phyloP scores from a whole-genome alignment of 1,139 yeast genomes.

The Geotrichum histeridarum region DNA sequence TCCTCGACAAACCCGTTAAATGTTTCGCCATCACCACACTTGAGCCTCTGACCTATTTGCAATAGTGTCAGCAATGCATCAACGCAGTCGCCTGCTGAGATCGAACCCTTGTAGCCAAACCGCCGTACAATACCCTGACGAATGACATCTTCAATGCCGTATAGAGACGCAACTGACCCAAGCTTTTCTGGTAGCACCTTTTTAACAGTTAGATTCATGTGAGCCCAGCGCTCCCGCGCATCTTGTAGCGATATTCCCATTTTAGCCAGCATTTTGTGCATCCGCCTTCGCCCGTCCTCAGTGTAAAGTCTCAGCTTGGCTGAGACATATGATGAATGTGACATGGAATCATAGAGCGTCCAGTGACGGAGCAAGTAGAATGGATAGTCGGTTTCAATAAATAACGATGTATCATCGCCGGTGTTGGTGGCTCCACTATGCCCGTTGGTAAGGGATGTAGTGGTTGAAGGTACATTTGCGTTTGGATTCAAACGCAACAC shows the following conservation, averaged over 20 bases:
- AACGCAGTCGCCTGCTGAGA: constrained; percentile 90
- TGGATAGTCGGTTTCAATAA: constrained; percentile 78
- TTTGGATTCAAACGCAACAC: constrained; percentile 64
- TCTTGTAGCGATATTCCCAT: constrained; percentile 91
- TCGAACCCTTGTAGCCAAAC: constrained; percentile 79
- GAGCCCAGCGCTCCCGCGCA: constrained; percentile 89
- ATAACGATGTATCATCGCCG: constrained; percentile 61
- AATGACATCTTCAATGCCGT: constrained; percentile 77
- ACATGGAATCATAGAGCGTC: constrained; percentile 86
- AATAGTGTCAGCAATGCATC: constrained; percentile 81
- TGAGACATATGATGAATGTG: constrained; percentile 83
- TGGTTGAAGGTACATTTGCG: constrained; percentile 62
- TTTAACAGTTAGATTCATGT: constrained; percentile 77
- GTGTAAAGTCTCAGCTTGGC: constrained; percentile 86
- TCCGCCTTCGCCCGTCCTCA: constrained; percentile 79
- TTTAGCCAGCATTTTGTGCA: constrained; percentile 88
- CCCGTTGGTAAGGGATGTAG: constrained; percentile 44
- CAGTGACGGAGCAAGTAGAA: constrained; percentile 85
- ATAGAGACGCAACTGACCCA: constrained; percentile 61
- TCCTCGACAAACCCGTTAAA: constrained; percentile 5
- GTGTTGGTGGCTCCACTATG: constrained; percentile 28
- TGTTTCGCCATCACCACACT: constrained; percentile 18
- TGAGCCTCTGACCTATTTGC: constrained; percentile 44
- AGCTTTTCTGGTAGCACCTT: constrained; percentile 67
- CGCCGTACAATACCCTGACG: constrained; percentile 82